Base-by-base conservation (phyloP, 495 filamentous ascomycete genomes). In the Tetracladium marchalianum region DNA sequence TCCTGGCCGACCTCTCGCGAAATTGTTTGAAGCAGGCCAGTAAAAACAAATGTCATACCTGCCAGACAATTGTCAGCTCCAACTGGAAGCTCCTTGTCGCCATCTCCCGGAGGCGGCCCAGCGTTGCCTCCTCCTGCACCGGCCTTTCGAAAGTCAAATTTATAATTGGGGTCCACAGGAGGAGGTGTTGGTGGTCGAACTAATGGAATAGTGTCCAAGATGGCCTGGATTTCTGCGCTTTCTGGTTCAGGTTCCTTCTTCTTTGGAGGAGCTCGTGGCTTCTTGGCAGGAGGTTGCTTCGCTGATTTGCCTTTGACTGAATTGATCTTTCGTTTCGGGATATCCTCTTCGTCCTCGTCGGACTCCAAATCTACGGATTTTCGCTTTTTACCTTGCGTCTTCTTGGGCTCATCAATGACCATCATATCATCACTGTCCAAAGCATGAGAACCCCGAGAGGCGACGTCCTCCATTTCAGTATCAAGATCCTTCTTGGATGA, bases 1-100 rank as follows among this genome's bases (percentile, higher is more conserved):
- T 75, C 77, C 49, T 90, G 85, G 18, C 81, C 93, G 47, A 93
- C 87, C n/a, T 89, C 84, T 43, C 92, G 79, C 19, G 80, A 82
- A 39, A 96, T 68, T 0, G 74, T 81, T 33, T 85, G 75, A 27
- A 95, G 70, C 15, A 95, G 66, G 17, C 92, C 92, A 11, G 92
- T 97, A 51, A 99, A 99, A n/a, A 99, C 92, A 55, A 99, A 99
- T 0, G 80, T 80, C 47, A 97, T 68, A n/a, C 92, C 93, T 36
- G 85, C 80, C 41, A 99, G 73, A 60, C 92, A 99, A 53, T 96
- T 90, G 12, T 92, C 85, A 42, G 78, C 82, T 7, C 92, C 92
- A 22, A 73, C 71, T 10, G 92, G 92, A 42, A 92, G 65, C n/a
- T 89, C 86, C 45, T 70, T 76, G 11, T 73, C 67, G 17, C 75